Evolutionary conservation across 2,329 filamentous ascomycete species (phyloP).

Genomic region (Aspergillus intermedius): DNA sequence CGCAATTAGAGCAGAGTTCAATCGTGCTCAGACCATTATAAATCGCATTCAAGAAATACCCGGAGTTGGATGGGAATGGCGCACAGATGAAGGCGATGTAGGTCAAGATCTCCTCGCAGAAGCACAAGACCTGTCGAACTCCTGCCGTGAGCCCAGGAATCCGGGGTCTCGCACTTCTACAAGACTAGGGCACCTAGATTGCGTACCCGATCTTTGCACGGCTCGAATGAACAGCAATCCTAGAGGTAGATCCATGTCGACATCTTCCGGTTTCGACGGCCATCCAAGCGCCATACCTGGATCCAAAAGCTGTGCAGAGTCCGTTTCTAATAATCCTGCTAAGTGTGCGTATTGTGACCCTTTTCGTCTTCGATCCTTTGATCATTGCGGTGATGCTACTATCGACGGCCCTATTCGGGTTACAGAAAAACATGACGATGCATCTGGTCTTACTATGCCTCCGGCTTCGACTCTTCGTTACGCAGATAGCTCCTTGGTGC

Average conservation of each 20-base stretch:
- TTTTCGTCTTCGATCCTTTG: neutral
- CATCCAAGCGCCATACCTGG: neutral
- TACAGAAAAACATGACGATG: neutral
- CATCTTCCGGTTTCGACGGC: neutral
- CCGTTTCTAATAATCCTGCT: neutral
- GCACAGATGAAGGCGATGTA: slow-evolving; percentile 10
- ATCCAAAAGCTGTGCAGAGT: neutral
- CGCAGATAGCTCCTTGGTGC: no score
- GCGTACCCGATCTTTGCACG: neutral
- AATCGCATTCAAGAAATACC: slow-evolving; percentile 40
- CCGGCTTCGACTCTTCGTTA: no score
- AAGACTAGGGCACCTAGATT: neutral
- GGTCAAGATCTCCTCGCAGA: slow-evolving; percentile 23
- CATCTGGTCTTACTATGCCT: neutral
- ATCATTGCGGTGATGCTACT: neutral
- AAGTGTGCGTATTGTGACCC: neutral
- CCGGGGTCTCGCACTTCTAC: neutral
- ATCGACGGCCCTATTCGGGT: neutral
- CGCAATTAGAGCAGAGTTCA: slow-evolving; percentile 76
- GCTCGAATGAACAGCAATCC: neutral
- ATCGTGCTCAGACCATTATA: slow-evolving; percentile 70
- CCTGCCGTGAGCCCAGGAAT: neutral
- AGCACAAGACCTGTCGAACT: neutral
- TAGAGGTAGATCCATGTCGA: neutral
- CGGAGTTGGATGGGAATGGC: slow-evolving; percentile 17